Percentiles rank a stretch among this genome's conserved stretches.
phyloP scores from a whole-genome alignment of 1,284 basidiomycete genomes.

The Sporisorium graminicola region DNA sequence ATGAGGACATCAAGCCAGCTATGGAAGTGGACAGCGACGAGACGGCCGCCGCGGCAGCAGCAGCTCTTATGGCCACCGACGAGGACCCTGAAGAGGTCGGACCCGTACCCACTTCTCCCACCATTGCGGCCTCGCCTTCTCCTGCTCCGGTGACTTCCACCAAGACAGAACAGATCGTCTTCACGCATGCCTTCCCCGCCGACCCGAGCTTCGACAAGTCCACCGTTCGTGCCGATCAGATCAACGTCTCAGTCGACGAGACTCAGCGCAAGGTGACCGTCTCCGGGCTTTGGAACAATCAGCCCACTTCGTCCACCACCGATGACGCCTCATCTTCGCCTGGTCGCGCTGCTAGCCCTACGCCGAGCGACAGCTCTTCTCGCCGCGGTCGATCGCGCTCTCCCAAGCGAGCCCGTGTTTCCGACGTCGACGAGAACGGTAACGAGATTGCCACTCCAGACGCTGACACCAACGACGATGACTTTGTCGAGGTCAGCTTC shows the following conservation, averaged over 20 bases:
- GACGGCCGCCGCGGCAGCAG: conserved; percentile 16
- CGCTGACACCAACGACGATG: conserved; percentile 28
- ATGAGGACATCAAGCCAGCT: conserved; percentile 7
- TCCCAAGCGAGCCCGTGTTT: conserved; percentile 52
- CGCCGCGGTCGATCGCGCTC: conserved; percentile 45
- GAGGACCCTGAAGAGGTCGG: conserved; percentile 49
- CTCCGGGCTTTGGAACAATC: conserved; percentile 50
- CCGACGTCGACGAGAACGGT: conserved; percentile 55
- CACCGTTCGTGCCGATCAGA: conserved; percentile 35
- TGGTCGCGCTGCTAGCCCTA: conserved; percentile 35
- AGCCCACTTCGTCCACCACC: conserved; percentile 6
- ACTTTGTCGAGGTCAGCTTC: conserved; percentile 50
- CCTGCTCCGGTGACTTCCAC: conserved; percentile 6
- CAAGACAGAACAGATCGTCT: conserved; percentile 43
- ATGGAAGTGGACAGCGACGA: conserved; percentile 44
- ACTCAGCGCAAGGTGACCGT: conserved; percentile 45
- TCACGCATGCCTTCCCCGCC: conserved; percentile 40
- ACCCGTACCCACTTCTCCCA: conserved; percentile 23
- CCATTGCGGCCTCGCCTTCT: conserved; percentile 8
- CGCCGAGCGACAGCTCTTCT: conserved; percentile 39
- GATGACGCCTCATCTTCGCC: conserved; percentile 6
- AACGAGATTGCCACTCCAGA: conserved; percentile 46
- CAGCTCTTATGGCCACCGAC: conserved; percentile 32
- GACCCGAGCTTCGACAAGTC: conserved; percentile 20
- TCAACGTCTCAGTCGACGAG: conserved; percentile 51